Percentiles rank a stretch among this genome's conserved stretches.
phyloP scores from a whole-genome alignment of 2,329 filamentous ascomycete genomes.

The Alternaria rosae region DNA sequence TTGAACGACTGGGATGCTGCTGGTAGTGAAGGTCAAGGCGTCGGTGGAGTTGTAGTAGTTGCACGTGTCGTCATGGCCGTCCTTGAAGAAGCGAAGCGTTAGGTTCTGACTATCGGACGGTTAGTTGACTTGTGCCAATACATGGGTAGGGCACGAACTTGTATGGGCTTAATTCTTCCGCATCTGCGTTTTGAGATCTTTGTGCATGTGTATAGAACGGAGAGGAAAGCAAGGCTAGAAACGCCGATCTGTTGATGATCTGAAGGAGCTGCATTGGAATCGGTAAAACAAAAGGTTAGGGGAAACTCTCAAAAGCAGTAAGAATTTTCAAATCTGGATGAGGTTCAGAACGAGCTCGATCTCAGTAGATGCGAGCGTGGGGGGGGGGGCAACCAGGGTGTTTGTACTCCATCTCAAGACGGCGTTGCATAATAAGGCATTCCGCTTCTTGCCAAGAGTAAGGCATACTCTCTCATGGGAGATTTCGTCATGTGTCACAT shows the following conservation, averaged over 20 bases:
- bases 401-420: neutral
- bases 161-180: neutral
- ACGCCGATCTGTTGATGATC: neutral
- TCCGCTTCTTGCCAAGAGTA: neutral
- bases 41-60: neutral
- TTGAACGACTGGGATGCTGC: neutral
- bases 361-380: neutral
- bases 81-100: neutral
- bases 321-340: neutral
- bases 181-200: neutral
- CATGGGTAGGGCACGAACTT: neutral
- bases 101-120: neutral
- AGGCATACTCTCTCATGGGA: neutral
- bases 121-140: neutral
- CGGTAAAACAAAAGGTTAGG: neutral
- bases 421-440: neutral
- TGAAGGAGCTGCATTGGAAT: neutral
- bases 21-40: conserved; percentile 1
- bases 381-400: neutral
- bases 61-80: neutral
- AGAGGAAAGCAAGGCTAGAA: neutral
- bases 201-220: neutral
- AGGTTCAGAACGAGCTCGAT: neutral
- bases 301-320: neutral
- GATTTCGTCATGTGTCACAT: neutral